These are phyloP conservation scores for Rosa rugosa DNA, from an alignment of 306 rosid genomes.

Conservation along the genomic window DNA sequence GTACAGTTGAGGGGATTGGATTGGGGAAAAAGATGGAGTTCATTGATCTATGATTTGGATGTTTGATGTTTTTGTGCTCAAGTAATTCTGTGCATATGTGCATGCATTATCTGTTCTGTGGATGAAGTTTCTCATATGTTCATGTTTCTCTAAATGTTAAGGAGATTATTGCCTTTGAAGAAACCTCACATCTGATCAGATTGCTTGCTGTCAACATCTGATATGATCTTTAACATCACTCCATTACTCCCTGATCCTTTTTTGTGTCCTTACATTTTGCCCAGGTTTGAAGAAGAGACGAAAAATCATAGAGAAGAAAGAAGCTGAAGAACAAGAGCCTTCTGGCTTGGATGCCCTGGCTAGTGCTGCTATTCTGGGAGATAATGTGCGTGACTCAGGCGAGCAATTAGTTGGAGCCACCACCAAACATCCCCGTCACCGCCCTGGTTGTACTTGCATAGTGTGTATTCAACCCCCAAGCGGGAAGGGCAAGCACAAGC, in stretches of 20 bases:
- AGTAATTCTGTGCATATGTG: neutral
- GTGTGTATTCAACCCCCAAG: conserved; percentile 98
- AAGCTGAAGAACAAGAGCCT: conserved; percentile 51
- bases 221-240: neutral
- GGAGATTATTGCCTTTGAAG: neutral
- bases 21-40: neutral
- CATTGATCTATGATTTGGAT: neutral
- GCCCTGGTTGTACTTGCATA: conserved; percentile 92
- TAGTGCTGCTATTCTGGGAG: conserved; percentile 84
- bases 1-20: neutral
- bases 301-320: conserved; percentile 42
- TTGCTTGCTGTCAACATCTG: neutral
- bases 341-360: conserved; percentile 94
- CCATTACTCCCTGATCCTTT: conserved; percentile 17
- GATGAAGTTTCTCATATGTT: neutral
- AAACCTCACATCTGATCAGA: neutral
- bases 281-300: conserved; percentile 69
- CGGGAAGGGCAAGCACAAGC: conserved; percentile 88
- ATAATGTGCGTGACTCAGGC: conserved; percentile 47
- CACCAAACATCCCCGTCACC: conserved; percentile 90
- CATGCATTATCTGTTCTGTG: neutral
- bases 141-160: neutral
- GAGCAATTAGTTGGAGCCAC: conserved; percentile 68
- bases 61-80: neutral
- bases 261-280: conserved; percentile 3